A percentile compares a stretch with the other conserved stretches of the same genome.
Evolutionary conservation across 2,329 filamentous ascomycete genomes (phyloP).

Genomic region (Colletotrichum eleusines): DNA sequence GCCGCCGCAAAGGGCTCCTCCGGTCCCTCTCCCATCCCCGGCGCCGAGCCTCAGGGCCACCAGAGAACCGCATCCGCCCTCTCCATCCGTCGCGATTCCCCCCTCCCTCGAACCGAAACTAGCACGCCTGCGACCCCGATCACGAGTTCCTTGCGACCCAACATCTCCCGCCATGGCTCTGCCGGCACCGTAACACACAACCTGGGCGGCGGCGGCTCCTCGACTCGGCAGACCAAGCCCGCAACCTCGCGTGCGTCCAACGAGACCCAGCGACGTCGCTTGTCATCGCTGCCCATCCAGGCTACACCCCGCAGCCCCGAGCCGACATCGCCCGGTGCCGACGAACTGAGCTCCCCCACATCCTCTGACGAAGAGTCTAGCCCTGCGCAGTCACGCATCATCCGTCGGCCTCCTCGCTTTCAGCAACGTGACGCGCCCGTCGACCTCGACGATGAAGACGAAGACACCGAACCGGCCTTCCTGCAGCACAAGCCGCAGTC

Average conservation of each 20-base stretch:
- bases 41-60: constrained; percentile 57
- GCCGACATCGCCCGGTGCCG: constrained; percentile 51
- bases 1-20: constrained; percentile 68
- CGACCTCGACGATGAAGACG: constrained; percentile 53
- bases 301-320: constrained; percentile 44
- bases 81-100: constrained; percentile 70
- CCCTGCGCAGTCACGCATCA: constrained; percentile 70
- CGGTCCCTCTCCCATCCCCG: constrained; percentile 68
- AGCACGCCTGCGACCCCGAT: constrained; percentile 58
- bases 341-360: constrained; percentile 53
- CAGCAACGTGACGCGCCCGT: constrained; percentile 46
- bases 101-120: constrained; percentile 61
- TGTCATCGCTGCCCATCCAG: constrained; percentile 60
- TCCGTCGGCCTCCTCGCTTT: constrained; percentile 69
- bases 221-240: constrained; percentile 47
- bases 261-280: constrained; percentile 54
- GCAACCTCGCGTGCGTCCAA: constrained; percentile 43
- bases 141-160: constrained; percentile 58
- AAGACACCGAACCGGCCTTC: constrained; percentile 70
- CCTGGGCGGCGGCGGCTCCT: constrained; percentile 49
- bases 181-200: constrained; percentile 54
- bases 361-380: constrained; percentile 64
- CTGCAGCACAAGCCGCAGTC: constrained; percentile 58
- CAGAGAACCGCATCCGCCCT: constrained; percentile 64
- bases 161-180: constrained; percentile 61